Conservation (phyloP, 2,329 filamentous ascomycete genomes). For the Aspergillus latus region DNA sequence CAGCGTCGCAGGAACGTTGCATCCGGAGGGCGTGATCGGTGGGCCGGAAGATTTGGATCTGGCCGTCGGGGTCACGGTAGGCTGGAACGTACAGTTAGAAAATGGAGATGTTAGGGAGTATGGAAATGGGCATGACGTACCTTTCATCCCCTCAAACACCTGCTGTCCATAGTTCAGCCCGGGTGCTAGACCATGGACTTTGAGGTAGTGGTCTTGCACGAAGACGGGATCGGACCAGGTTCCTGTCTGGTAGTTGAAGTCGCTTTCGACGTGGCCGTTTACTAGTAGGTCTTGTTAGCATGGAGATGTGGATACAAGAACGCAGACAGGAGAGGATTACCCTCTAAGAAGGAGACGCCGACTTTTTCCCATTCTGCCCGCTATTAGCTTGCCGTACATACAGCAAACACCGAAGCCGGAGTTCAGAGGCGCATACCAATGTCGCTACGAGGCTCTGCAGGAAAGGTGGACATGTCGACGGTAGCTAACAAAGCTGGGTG, state of each 20-base stretch:
- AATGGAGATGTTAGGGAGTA: not conserved
- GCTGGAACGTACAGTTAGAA: not conserved
- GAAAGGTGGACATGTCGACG: too few species aligned
- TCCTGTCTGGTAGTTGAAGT: not conserved
- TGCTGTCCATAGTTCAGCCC: slow-evolving; percentile 10
- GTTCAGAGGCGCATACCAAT: too few species aligned
- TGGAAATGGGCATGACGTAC: not conserved
- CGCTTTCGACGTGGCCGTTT: slow-evolving; percentile 8
- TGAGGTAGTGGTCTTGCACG: slow-evolving; percentile 2
- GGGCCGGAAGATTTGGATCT: slow-evolving; percentile 9
- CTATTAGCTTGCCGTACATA: not conserved
- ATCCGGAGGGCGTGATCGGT: not conserved
- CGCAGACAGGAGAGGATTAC: not conserved
- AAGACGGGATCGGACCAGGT: slow-evolving; percentile 4
- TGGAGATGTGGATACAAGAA: not conserved
- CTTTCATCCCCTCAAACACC: slow-evolving; percentile 9
- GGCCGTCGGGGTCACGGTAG: not conserved
- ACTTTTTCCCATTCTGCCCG: not conserved
- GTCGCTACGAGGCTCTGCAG: too few species aligned
- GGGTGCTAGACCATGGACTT: slow-evolving; percentile 5
- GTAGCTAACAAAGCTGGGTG: too few species aligned
- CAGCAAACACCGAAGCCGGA: not conserved
- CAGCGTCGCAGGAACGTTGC: not conserved
- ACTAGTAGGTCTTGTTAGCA: not conserved
- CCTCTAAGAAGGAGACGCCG: not conserved